A percentile compares a stretch with the other conserved stretches of the same genome.
Evolutionary conservation across 202 grass and related monocot species (phyloP).

Genomic region (Carex sylvatica): DNA sequence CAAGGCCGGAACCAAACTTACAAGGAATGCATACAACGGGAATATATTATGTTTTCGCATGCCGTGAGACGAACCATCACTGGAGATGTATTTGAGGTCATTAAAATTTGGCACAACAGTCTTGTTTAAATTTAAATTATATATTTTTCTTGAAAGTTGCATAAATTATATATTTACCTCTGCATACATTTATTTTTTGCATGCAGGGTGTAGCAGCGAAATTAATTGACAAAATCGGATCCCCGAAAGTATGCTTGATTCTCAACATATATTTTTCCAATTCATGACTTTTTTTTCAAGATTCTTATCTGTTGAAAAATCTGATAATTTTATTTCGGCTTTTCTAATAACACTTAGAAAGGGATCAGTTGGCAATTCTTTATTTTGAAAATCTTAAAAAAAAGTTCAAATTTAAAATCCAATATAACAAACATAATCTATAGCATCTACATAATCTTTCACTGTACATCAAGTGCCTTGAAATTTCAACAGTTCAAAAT

Average conservation of each 20-base stretch:
- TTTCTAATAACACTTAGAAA: neutral
- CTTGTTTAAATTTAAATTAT: neutral
- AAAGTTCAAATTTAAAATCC: too few species aligned
- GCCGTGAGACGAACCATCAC: neutral
- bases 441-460: too few species aligned
- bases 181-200: neutral
- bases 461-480: too few species aligned
- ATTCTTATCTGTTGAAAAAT: too few species aligned
- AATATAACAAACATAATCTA: too few species aligned
- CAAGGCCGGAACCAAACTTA: neutral
- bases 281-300: neutral
- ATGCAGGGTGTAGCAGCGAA: neutral
- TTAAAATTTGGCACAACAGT: neutral
- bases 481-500: too few species aligned
- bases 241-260: neutral
- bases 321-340: neutral
- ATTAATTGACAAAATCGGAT: neutral
- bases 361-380: too few species aligned
- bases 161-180: too few species aligned
- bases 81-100: neutral
- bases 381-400: too few species aligned
- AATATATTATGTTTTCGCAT: conserved; percentile 23
- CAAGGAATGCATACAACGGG: neutral
- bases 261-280: neutral
- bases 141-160: too few species aligned